phyloP scores from a whole-genome alignment of 2,329 filamentous ascomycete genomes.

The Penicillium hordei region DNA sequence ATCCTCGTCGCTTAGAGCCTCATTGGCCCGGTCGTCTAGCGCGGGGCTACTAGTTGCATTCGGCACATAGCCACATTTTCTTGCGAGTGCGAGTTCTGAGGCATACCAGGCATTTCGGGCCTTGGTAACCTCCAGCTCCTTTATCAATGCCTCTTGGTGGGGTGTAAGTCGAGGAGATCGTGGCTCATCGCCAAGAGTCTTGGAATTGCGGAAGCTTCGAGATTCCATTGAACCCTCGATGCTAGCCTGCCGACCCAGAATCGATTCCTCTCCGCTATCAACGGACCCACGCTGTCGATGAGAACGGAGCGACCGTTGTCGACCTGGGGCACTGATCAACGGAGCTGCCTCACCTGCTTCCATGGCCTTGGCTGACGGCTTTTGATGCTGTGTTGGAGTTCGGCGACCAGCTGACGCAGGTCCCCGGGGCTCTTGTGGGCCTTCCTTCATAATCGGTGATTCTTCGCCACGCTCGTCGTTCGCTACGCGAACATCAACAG shows the following conservation, averaged over 20 bases:
- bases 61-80: conserved; percentile 82
- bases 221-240: conserved; percentile 44
- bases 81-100: conserved; percentile 86
- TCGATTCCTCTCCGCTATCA: conserved; percentile 65
- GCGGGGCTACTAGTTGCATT: conserved; percentile 68
- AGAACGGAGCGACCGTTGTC: conserved; percentile 56
- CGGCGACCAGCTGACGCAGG: conserved; percentile 61
- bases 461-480: conserved; percentile 50
- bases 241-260: conserved; percentile 43
- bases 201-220: conserved; percentile 42
- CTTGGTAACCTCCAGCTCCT: conserved; percentile 81
- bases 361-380: conserved; percentile 47
- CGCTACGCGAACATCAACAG: conserved; percentile 45
- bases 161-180: conserved; percentile 47
- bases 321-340: conserved; percentile 43
- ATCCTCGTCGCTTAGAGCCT: conserved; percentile 88
- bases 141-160: conserved; percentile 65
- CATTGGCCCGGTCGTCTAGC: conserved; percentile 72
- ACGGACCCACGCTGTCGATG: conserved; percentile 64
- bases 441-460: conserved; percentile 48
- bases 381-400: conserved; percentile 58
- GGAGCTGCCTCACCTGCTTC: conserved; percentile 49
- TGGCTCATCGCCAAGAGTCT: conserved; percentile 45
- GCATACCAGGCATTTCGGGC: conserved; percentile 96
- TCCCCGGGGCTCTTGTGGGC: conserved; percentile 47